A percentile compares a stretch with the other conserved stretches of the same genome.
Evolutionary conservation across 1,284 basidiomycete species (phyloP).

Genomic region (Cryptococcus floricola): DNA sequence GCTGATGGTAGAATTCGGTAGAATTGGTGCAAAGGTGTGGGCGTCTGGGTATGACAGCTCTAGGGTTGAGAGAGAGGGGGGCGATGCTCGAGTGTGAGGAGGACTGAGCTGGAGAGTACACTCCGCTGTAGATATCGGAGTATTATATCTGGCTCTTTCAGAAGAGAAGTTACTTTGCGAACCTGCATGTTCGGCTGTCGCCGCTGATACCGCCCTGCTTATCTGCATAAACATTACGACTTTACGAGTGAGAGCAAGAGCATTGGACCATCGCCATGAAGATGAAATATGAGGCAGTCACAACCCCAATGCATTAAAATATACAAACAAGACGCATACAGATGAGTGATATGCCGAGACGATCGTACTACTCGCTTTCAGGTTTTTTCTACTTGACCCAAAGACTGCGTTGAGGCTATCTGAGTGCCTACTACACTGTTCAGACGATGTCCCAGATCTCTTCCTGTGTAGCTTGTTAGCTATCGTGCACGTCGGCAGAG

Average conservation of each 20-base stretch:
- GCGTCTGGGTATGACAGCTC: no score
- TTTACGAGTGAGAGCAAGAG: no score
- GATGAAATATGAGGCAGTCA: not conserved
- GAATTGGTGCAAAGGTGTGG: not conserved
- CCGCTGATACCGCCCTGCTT: no score
- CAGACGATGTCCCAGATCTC: slow-evolving; percentile 62
- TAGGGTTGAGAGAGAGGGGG: no score
- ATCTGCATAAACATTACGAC: no score
- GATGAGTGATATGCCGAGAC: slow-evolving; percentile 10
- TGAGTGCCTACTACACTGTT: slow-evolving; percentile 4
- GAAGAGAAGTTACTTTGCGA: no score
- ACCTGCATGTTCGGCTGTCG: no score
- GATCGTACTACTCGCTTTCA: not conserved
- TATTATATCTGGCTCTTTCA: no score
- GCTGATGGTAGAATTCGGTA: not conserved
- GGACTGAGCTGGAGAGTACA: no score
- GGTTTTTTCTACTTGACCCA: not conserved
- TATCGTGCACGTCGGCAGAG: not conserved
- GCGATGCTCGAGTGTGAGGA: no score
- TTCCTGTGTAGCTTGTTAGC: slow-evolving; percentile 39
- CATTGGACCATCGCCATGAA: no score
- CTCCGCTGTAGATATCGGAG: no score
- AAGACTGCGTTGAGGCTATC: slow-evolving; percentile 2
- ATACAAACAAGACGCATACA: slow-evolving; percentile 12
- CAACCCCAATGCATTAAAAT: slow-evolving; percentile 5